These are phyloP conservation scores for Leucosporidium yakuticum DNA, from an alignment of 768 basidiomycete species.

Conservation along the genomic window DNA sequence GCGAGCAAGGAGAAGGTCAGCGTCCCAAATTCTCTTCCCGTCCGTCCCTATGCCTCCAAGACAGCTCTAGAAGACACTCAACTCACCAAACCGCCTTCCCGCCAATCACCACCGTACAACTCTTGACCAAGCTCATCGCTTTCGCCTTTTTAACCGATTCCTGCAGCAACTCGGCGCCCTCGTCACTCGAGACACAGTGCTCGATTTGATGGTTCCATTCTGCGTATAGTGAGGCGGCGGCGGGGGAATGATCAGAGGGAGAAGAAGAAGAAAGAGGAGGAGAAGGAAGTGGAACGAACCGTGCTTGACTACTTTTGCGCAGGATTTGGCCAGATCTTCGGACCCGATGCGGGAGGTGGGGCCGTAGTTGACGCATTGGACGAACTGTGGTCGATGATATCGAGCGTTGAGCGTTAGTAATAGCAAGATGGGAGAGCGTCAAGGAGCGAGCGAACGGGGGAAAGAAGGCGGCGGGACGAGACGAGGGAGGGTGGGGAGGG, in stretches of 20 bases:
- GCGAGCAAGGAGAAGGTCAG: too few species aligned
- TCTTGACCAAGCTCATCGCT: constrained; percentile 53
- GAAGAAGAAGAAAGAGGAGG: not conserved
- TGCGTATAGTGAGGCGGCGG: not conserved
- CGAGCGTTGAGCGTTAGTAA: not conserved
- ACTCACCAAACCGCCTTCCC: constrained; percentile 45
- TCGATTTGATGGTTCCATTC: not conserved
- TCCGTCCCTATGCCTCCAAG: too few species aligned
- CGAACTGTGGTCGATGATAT: constrained; percentile 49
- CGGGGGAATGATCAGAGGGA: not conserved
- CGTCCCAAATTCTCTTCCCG: too few species aligned
- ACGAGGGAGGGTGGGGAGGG: not conserved
- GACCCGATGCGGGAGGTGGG: constrained; percentile 57
- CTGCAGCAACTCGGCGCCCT: not conserved
- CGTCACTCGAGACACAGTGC: not conserved
- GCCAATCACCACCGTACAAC: constrained; percentile 79
- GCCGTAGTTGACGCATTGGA: constrained; percentile 71
- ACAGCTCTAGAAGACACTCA: too few species aligned
- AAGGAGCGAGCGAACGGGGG: too few species aligned
- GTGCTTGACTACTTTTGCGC: constrained; percentile 59
- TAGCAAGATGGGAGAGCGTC: too few species aligned
- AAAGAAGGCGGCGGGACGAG: not conserved
- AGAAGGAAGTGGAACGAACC: constrained; percentile 39
- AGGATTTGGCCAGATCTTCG: constrained; percentile 58
- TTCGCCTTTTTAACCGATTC: constrained; percentile 1